phyloP scores from a whole-genome alignment of 2,329 filamentous ascomycete genomes.

The Huntiella moniliformis region DNA sequence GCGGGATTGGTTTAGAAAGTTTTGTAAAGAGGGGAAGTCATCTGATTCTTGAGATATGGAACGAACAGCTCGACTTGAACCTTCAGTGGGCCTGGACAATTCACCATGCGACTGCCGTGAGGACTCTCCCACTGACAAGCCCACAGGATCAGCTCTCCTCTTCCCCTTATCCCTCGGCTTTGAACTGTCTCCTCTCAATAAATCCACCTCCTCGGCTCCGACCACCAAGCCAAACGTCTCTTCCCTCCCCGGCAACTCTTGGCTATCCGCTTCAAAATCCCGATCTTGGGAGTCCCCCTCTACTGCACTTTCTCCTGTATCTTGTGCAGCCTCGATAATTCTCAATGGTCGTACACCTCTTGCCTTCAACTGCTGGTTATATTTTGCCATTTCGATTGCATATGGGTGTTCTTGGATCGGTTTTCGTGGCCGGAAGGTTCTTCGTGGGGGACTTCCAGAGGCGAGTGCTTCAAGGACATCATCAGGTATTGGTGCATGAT shows the following conservation, averaged over 20 bases:
- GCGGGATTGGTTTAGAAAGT: neutral
- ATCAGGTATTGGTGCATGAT: neutral
- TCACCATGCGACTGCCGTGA: too few relatives aligned
- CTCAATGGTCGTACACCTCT: constrained; percentile 36
- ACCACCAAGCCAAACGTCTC: constrained; percentile 17
- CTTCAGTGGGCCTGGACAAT: too few relatives aligned
- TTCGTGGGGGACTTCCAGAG: constrained; percentile 11
- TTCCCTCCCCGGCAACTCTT: constrained; percentile 21
- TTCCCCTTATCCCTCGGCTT: neutral
- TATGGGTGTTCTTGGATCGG: constrained; percentile 44
- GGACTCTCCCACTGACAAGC: too few relatives aligned
- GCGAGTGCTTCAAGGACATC: too few relatives aligned
- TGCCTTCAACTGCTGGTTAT: constrained; percentile 32
- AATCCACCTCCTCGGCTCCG: constrained; percentile 9
- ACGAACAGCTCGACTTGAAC: neutral
- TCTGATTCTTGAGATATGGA: constrained; percentile 8
- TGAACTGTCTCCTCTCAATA: neutral
- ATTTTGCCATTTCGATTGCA: constrained; percentile 34
- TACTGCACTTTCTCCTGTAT: constrained; percentile 14
- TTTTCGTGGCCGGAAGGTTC: constrained; percentile 38
- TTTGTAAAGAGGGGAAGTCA: constrained; percentile 8
- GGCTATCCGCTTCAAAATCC: constrained; percentile 34
- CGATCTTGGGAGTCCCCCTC: constrained; percentile 29
- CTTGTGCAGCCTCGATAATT: constrained; percentile 20
- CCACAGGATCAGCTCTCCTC: too few relatives aligned